Evolutionary conservation across 148 eudicot genomes (phyloP), one percentile per base, ranked within the genome.

Genomic region (Persicaria tinctoria): DNA sequence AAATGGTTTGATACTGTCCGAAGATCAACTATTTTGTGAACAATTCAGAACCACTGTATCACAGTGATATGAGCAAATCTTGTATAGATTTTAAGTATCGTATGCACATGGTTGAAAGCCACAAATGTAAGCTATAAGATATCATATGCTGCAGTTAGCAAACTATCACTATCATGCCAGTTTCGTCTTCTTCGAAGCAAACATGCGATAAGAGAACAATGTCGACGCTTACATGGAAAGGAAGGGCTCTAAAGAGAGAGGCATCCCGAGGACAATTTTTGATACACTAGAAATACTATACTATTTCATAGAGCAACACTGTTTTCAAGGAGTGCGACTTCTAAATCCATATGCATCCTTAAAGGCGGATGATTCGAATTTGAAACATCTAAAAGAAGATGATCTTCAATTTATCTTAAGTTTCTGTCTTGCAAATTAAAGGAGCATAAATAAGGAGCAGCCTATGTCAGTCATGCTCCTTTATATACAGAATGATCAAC

Each of bases 401-500:
- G 68, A 63, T 63, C 68, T 32, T 32, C 46, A 11, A 62, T 32
- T 63, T 32, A 32, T 10, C 70, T 12, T 8, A 16, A 66, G 70
- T 66, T 41, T 8, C 46, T 5, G 70, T 12, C 27, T 41, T 66
- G 70, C 70, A 66, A 66, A 66, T 66, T 2, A 32, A 41, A 66
- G 70, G 18, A 38, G 54, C 51, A 60, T 46, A 54, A 66, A 63
- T 80, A 77, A 48, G 74, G 66, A 48, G 72, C 62, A 51, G 55
- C 69, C 10, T 66, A 66, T 17, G 7, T 18, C 41, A 38, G 20
- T 45, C 46, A 16, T 14, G 70, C 50, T 66, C 75, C 66, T 57
- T 75, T 81, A 80, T 73, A 16, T 75, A 81, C 73, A 77, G 46
- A 75, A 69, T 38, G 9, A 66, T 13, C 48, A 14, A 18, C 48